Percentiles rank a stretch among this genome's conserved stretches.
These are phyloP conservation scores for Mycosarcoma maydis DNA, from an alignment of 1,284 basidiomycete genomes.

Conservation along the genomic window DNA sequence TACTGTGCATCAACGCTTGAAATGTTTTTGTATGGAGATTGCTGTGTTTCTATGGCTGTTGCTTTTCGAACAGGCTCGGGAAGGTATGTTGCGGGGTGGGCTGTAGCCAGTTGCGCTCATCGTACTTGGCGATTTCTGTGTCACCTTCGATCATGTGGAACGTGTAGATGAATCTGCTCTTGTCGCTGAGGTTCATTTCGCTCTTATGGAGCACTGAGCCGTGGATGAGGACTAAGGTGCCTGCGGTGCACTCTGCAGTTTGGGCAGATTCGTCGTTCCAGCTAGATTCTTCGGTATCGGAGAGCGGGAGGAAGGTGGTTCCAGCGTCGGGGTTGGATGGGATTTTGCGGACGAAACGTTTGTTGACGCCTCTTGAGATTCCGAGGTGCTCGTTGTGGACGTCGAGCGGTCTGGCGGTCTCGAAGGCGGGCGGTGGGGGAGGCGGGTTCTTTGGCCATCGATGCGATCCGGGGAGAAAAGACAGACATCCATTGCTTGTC, in stretches of 20 bases:
- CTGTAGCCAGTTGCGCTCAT: slow-evolving; percentile 59
- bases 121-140: slow-evolving; percentile 25
- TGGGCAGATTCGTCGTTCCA: slow-evolving; percentile 37
- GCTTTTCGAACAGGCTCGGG: slow-evolving; percentile 28
- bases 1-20: too few relatives aligned
- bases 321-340: slow-evolving; percentile 30
- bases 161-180: slow-evolving; percentile 59
- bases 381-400: slow-evolving; percentile 21
- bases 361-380: slow-evolving; percentile 46
- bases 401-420: slow-evolving; percentile 7
- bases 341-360: slow-evolving; percentile 50
- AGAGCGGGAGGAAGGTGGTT: slow-evolving; percentile 38
- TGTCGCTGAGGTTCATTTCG: slow-evolving; percentile 47
- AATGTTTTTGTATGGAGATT: too few relatives aligned
- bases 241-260: slow-evolving; percentile 53
- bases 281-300: slow-evolving; percentile 32
- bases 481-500: slow-evolving; percentile 50
- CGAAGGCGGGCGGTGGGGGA: background rate
- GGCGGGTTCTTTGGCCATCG: slow-evolving; percentile 10
- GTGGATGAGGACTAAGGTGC: slow-evolving; percentile 58
- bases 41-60: background rate
- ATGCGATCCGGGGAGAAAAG: slow-evolving; percentile 55
- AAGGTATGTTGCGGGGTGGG: slow-evolving; percentile 44
- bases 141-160: slow-evolving; percentile 64
- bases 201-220: slow-evolving; percentile 59